These are phyloP conservation scores for Dissophora globulifera DNA, from an alignment of 192 early-diverging fungal genomes.

Conservation along the genomic window DNA sequence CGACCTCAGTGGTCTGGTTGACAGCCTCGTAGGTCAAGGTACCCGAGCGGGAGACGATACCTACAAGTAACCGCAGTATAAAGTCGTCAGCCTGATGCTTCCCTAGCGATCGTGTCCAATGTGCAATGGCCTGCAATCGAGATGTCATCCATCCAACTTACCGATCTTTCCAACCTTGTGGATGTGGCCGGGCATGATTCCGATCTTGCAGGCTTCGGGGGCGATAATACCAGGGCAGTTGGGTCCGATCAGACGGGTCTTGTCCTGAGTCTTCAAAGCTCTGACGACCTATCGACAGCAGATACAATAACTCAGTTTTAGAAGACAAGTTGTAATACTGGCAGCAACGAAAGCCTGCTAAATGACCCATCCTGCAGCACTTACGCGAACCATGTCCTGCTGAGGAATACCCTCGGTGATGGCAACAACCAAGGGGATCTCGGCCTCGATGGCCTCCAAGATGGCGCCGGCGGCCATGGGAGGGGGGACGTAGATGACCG, in stretches of 20 bases:
- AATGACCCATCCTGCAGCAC: background rate
- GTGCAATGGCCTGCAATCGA: background rate
- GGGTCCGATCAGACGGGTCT: conserved; percentile 96
- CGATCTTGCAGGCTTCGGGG: conserved; percentile 97
- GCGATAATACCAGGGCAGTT: conserved; percentile 99
- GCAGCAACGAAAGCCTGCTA: too few species aligned
- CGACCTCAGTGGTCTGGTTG: conserved; percentile 95
- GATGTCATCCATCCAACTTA: conserved; percentile 10
- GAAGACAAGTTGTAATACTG: too few species aligned
- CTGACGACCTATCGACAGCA: conserved; percentile 75
- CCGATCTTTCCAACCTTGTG: conserved; percentile 96
- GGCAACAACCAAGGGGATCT: conserved; percentile 94
- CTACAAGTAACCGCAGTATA: too few species aligned
- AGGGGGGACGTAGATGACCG: conserved; percentile 99
- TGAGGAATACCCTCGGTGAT: conserved; percentile 99
- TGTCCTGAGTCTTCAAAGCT: conserved; percentile 89
- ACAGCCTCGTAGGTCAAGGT: conserved; percentile 99
- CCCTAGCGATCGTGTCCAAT: too few species aligned
- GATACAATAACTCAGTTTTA: too few species aligned
- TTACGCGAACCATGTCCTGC: conserved; percentile 96
- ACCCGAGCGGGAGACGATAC: conserved; percentile 98
- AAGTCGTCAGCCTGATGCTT: too few species aligned
- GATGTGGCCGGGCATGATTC: conserved; percentile 99
- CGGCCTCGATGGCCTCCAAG: conserved; percentile 97
- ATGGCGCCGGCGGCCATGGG: conserved; percentile 95